Evolutionary conservation across 306 rosid species (phyloP), one percentile per base, ranked within the genome.

Genomic region (Parietaria judaica): DNA sequence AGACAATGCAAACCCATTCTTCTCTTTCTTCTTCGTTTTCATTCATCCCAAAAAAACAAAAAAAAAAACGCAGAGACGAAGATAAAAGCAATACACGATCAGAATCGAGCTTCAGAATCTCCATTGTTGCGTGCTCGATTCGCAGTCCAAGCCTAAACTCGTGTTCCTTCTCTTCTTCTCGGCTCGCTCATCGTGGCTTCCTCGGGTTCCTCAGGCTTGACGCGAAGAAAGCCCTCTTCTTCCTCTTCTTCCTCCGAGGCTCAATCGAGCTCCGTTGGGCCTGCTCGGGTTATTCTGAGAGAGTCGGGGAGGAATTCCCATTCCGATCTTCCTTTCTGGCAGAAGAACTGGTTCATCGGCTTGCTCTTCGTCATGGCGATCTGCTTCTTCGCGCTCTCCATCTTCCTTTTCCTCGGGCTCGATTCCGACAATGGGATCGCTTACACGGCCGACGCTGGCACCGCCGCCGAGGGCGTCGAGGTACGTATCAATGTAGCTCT

Each of bases 121-220:
- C 6, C 44, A 23, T 58, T 51, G 31, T 23, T 23, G 31, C 61
- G 3, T 51, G n/a, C 56, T 54, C 45, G 46, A 55, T 16, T 36
- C 36, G 8, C 50, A 55, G 46, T 51, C 49, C 10, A 43, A 51
- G 51, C 39, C 39, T 10, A 14, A 51, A 38, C 51, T 47, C 56
- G 56, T 36, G 15, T 46, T 0, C 51, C 14, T 10, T 52, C 36
- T 38, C 41, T 61, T 71, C 71, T 56, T 54, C 23, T 54, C 79
- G 74, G 57, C 64, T 74, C 83, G 72, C 75, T 66, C 70, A 87
- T 81, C 90, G 99, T 94, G 97, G 99, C 97, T 84, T 80, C 99
- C 77, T 76, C 95, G 61, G 95, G 88, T 16, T 82, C 98, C 7
- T 78, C 79, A 55, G 73, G 79, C 48, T 48, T 88, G 52, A 73